Evolutionary conservation across 2,329 filamentous ascomycete genomes (phyloP), one percentile per base, ranked within the genome.

Genomic region (Tolypocladium endophyticum): DNA sequence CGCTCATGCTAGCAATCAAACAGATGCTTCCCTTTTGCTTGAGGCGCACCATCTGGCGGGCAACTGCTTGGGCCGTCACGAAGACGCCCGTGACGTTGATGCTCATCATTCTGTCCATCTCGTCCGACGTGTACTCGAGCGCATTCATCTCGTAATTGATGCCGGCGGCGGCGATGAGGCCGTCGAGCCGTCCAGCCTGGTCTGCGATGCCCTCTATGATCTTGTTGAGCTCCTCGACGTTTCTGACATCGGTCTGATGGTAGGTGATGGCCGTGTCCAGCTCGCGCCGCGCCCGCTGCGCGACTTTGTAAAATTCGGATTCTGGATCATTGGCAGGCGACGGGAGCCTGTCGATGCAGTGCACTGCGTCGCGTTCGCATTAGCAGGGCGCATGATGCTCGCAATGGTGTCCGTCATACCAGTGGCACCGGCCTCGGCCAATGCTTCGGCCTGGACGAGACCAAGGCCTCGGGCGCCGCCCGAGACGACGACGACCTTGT

Each of bases 21-120:
- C 84, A 82, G 61, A 89, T 82, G 68, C 83, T 87, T 0, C 86
- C 86, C 7, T 77, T 74, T 33, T 75, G 77, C 60, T 82, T 79
- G 35, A 83, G 77, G 57, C 80, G 79, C 28, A 85, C 76, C 81
- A 89, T 86, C 71, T 94, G 88, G 59, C 87, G 82, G 39, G 92
- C 92, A n/a, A 90, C 89, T 25, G 90, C 90, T 77, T 93, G 90
- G 33, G 91, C 90, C 63, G 90, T 95, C 82, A 92, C 85, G 75
- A 91, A 90, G 35, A 82, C 86, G 16, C 92, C 92, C n/a, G 86
- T 94, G 66, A 96, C 81, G 74, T 97, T 95, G 69, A 93, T 87
- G 67, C 88, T 83, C 73, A 96, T 81, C 79, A 96, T 90, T 73
- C 86, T 83, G 71, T 92, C 85, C 70, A 85, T 85, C 70, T 90